These are phyloP conservation scores for Talaromyces sp. DNA, from an alignment of 2,329 filamentous ascomycete genomes.

Conservation along the genomic window DNA sequence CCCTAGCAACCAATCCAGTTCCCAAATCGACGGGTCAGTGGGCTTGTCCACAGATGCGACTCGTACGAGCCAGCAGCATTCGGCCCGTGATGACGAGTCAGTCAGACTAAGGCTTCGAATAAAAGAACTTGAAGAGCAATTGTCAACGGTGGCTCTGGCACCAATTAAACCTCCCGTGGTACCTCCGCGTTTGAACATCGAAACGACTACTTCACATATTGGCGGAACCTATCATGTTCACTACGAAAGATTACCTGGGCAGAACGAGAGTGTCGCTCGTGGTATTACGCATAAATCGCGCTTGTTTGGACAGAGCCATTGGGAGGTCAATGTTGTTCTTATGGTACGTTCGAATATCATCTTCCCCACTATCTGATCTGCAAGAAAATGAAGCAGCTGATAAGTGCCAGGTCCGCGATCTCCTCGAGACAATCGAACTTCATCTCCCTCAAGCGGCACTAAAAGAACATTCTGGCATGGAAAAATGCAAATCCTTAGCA, in stretches of 20 bases:
- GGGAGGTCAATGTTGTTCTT: conserved; percentile 48
- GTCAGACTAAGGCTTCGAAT: conserved; percentile 38
- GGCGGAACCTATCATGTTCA: conserved; percentile 46
- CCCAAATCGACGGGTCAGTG: conserved; percentile 5
- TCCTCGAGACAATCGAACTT: conserved; percentile 4
- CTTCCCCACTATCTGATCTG: background rate
- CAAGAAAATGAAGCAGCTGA: background rate
- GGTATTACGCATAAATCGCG: conserved; percentile 46
- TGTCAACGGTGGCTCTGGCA: conserved; percentile 29
- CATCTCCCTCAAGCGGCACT: conserved; percentile 31
- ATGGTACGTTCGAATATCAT: conserved; percentile 37
- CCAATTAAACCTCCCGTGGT: conserved; percentile 17
- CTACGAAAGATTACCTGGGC: conserved; percentile 34
- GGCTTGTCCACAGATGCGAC: conserved; percentile 21
- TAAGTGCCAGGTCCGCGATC: conserved; percentile 3
- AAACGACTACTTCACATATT: conserved; percentile 38
- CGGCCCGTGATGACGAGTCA: conserved; percentile 33
- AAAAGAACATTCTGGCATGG: conserved; percentile 36
- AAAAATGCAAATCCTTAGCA: conserved; percentile 53
- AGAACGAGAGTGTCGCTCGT: conserved; percentile 28
- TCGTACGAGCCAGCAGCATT: conserved; percentile 21
- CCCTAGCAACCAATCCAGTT: conserved; percentile 16
- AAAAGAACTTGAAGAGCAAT: conserved; percentile 44
- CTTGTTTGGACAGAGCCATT: conserved; percentile 55
- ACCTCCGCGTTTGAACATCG: conserved; percentile 31